phyloP scores from a whole-genome alignment of 2,329 filamentous ascomycete genomes.

The Dactylellina parvicollis region DNA sequence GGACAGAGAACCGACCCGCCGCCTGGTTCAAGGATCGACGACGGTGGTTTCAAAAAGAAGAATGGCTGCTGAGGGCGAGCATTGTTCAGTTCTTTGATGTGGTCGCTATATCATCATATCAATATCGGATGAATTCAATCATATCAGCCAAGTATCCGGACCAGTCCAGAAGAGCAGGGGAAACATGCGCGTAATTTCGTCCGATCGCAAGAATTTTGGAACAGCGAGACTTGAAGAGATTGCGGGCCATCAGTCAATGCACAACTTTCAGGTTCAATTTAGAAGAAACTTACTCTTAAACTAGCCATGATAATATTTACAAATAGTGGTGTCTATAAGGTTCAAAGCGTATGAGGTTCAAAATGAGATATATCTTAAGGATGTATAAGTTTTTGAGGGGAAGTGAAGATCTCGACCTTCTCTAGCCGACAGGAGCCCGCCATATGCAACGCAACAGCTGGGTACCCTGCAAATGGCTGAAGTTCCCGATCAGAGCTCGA shows the following conservation, averaged over 20 bases:
- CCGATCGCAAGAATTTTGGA: constrained; percentile 51
- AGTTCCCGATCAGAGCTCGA: constrained; percentile 29
- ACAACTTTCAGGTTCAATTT: neutral
- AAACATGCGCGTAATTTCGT: constrained; percentile 51
- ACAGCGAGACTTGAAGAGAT: constrained; percentile 34
- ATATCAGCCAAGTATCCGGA: constrained; percentile 8
- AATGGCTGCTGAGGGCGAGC: constrained; percentile 91
- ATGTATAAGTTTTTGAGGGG: constrained; percentile 1
- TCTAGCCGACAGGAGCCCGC: constrained; percentile 20
- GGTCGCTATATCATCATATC: constrained; percentile 66
- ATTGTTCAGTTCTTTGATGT: constrained; percentile 91
- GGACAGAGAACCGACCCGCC: constrained; percentile 84
- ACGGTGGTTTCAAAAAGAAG: constrained; percentile 97
- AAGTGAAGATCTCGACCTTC: constrained; percentile 13
- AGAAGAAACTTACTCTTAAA: constrained; percentile 28
- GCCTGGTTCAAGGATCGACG: constrained; percentile 81
- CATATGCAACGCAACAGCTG: constrained; percentile 25
- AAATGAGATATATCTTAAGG: neutral
- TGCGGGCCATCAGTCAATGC: neutral
- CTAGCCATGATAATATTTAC: constrained; percentile 29
- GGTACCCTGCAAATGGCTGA: constrained; percentile 15
- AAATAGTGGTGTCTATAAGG: neutral
- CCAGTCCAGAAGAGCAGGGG: neutral
- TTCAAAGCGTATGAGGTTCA: too few species aligned
- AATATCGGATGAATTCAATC: neutral